phyloP scores from a whole-genome alignment of 2,329 filamentous ascomycete species.

The Neonectria punicea region DNA sequence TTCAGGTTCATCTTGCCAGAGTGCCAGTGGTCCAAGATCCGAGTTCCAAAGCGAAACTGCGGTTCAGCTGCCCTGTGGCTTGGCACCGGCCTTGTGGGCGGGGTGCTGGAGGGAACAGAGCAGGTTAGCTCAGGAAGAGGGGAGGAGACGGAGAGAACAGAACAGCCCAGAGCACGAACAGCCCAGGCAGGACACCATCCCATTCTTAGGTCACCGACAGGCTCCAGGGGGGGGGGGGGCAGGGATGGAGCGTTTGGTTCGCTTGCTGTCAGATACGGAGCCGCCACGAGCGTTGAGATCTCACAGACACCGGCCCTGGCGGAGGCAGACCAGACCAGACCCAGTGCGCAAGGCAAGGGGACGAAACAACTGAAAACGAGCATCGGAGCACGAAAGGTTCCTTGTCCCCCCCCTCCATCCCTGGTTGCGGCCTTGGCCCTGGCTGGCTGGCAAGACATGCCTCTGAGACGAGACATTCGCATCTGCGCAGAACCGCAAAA shows the following conservation, averaged over 20 bases:
- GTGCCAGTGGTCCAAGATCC: constrained; percentile 9
- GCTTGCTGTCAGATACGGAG: constrained; percentile 28
- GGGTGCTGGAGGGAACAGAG: background rate
- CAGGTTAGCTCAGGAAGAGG: background rate
- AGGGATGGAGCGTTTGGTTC: constrained; percentile 20
- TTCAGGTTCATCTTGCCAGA: constrained; percentile 16
- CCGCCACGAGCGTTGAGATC: constrained; percentile 37
- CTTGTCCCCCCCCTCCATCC: background rate
- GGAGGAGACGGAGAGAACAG: background rate
- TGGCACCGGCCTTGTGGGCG: constrained; percentile 16
- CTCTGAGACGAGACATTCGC: constrained; percentile 13
- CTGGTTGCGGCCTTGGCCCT: background rate
- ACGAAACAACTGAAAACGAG: background rate
- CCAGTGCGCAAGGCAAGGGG: background rate
- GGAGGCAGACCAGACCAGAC: background rate
- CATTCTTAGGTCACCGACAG: constrained; percentile 15
- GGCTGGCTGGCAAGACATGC: constrained; percentile 4
- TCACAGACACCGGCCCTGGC: constrained; percentile 10
- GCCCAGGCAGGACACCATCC: background rate
- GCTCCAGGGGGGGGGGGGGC: constrained; percentile 15
- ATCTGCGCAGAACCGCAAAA: constrained; percentile 10
- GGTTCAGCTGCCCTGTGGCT: constrained; percentile 11
- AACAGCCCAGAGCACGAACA: background rate
- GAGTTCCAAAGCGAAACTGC: background rate
- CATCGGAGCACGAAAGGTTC: background rate